phyloP scores from a whole-genome alignment of 1,284 basidiomycete genomes.

The Agaricales sp. region DNA sequence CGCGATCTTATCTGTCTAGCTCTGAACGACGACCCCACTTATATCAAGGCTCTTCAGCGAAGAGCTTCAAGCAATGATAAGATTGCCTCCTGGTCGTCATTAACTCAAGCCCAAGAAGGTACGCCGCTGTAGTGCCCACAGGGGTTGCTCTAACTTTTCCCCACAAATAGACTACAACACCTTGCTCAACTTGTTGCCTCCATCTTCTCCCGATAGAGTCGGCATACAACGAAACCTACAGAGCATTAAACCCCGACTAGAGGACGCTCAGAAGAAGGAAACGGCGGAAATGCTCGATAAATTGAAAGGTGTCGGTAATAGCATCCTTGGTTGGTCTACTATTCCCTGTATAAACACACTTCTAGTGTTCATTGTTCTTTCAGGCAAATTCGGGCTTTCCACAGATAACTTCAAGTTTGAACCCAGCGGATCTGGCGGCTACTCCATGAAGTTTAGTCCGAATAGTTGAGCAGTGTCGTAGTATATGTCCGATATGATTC shows the following conservation, averaged over 20 bases:
- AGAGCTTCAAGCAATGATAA: slow-evolving; percentile 79
- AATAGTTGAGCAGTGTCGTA: slow-evolving; percentile 15
- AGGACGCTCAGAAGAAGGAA: slow-evolving; percentile 76
- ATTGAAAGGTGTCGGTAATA: slow-evolving; percentile 89
- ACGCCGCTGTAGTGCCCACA: not conserved
- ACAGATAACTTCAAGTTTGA: slow-evolving; percentile 94
- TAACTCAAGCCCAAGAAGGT: slow-evolving; percentile 83
- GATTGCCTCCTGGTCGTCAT: slow-evolving; percentile 73
- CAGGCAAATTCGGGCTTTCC: slow-evolving; percentile 79
- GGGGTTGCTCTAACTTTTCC: not conserved
- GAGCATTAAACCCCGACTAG: slow-evolving; percentile 54
- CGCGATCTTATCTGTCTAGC: slow-evolving; percentile 36
- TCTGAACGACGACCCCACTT: slow-evolving; percentile 72
- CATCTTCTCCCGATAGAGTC: slow-evolving; percentile 39
- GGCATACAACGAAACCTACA: slow-evolving; percentile 41
- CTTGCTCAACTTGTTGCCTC: slow-evolving; percentile 53
- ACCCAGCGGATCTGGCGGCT: slow-evolving; percentile 87
- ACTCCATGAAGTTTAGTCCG: slow-evolving; percentile 79
- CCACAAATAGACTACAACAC: slow-evolving; percentile 76
- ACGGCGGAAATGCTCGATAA: slow-evolving; percentile 90
- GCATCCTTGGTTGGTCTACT: slow-evolving; percentile 63
- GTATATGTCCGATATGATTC: not conserved
- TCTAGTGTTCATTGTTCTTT: not conserved
- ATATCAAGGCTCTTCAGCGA: slow-evolving; percentile 83
- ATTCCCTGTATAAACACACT: not conserved